phyloP scores from a whole-genome alignment of 192 early-diverging fungal genomes.

The Backusella australiensis region DNA sequence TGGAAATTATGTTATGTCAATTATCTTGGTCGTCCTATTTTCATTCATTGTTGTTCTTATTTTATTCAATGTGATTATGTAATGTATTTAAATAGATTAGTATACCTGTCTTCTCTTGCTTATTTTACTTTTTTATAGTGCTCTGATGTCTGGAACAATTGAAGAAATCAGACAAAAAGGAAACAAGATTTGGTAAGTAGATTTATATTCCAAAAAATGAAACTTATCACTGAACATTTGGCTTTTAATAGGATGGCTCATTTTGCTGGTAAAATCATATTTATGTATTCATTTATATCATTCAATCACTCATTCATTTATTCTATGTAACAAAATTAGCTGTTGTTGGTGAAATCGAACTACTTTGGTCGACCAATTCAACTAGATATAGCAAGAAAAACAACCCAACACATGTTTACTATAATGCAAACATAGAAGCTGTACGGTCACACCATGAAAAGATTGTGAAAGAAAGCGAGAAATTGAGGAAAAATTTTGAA shows the following conservation, averaged over 20 bases:
- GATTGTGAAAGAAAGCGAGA: background rate
- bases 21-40: background rate
- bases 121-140: background rate
- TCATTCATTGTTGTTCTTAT: background rate
- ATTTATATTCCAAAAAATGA: background rate
- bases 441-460: background rate
- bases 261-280: background rate
- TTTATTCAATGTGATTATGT: constrained; percentile 18
- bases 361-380: background rate
- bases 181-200: background rate
- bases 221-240: background rate
- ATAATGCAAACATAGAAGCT: background rate
- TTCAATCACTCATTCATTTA: background rate
- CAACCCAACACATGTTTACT: background rate
- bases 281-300: too few species aligned
- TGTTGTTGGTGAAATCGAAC: background rate
- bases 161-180: background rate
- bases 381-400: background rate
- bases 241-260: background rate
- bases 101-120: background rate
- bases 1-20: background rate
- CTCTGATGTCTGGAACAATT: background rate
- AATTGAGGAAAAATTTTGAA: background rate
- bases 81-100: background rate
- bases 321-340: background rate